Conservation (phyloP, 148 eudicot species). For the Rhododendron vialii region DNA sequence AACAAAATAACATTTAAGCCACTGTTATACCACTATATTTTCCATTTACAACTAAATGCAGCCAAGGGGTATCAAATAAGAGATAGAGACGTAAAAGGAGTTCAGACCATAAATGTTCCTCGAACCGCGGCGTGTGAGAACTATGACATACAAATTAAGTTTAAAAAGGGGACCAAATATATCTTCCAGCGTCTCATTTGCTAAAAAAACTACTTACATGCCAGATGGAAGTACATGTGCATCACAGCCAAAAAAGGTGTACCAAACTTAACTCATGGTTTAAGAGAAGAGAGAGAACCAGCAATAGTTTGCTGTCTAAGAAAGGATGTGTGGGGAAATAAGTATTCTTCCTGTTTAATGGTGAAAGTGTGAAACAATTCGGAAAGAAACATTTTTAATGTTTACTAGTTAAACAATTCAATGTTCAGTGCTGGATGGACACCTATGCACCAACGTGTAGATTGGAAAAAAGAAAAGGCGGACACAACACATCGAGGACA, state of each 20-base stretch:
- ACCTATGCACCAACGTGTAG: background rate
- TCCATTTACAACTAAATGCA: background rate
- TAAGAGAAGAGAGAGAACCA: background rate
- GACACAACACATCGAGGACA: background rate
- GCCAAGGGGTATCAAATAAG: background rate
- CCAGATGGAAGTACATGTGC: background rate
- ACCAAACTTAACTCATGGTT: constrained; percentile 2
- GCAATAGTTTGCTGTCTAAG: background rate
- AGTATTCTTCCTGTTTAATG: background rate
- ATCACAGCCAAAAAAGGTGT: background rate
- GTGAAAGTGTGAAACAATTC: background rate
- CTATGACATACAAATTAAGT: background rate
- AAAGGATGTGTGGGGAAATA: background rate
- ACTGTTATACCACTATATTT: background rate
- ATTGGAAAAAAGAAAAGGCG: background rate
- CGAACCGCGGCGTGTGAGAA: background rate
- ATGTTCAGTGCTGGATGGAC: background rate
- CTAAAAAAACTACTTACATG: background rate
- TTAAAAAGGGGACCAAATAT: background rate
- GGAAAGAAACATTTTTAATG: background rate
- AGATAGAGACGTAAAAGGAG: background rate
- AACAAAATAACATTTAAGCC: background rate
- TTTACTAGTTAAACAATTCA: background rate
- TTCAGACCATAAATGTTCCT: background rate
- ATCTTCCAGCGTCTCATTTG: background rate